Evolutionary conservation across 164 flowering plant species (phyloP).

Genomic region (Saururus chinensis): DNA sequence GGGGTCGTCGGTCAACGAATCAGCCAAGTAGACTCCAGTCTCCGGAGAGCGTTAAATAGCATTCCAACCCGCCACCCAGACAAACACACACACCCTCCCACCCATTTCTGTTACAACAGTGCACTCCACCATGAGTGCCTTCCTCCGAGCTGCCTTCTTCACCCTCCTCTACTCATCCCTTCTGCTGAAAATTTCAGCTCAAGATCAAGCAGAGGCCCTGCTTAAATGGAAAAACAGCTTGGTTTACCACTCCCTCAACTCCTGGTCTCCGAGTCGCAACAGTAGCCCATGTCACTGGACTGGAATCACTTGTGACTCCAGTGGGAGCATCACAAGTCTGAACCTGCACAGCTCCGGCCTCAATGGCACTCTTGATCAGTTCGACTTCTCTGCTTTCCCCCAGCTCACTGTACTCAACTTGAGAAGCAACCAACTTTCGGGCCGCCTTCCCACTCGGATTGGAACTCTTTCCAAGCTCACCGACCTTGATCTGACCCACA

Average conservation of each 20-base stretch:
- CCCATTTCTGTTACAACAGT: not conserved
- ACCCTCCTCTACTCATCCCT: constrained; percentile 1
- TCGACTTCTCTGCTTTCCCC: constrained; percentile 8
- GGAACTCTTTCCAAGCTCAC: constrained; percentile 10
- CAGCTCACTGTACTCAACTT: constrained; percentile 5
- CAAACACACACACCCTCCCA: too few species aligned
- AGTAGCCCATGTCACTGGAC: constrained; percentile 9
- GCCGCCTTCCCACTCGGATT: constrained; percentile 1
- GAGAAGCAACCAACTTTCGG: constrained; percentile 1
- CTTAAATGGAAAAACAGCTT: constrained; percentile 21
- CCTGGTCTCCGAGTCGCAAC: not conserved
- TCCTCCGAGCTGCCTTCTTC: not conserved
- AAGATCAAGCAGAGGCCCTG: constrained; percentile 14
- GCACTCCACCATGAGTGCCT: not conserved
- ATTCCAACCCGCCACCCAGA: too few species aligned
- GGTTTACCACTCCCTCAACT: constrained; percentile 11
- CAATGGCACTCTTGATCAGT: constrained; percentile 2
- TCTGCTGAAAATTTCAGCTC: constrained; percentile 6
- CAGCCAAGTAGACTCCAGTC: too few species aligned
- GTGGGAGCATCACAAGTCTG: constrained; percentile 3
- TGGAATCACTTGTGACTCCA: constrained; percentile 5
- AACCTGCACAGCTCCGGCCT: constrained; percentile 5
- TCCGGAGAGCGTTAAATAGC: too few species aligned
- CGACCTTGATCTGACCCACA: constrained; percentile 8
- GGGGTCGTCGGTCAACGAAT: too few species aligned